These are phyloP conservation scores for Waltiozyma sp. DNA, from an alignment of 1,139 yeast species.

Conservation along the genomic window DNA sequence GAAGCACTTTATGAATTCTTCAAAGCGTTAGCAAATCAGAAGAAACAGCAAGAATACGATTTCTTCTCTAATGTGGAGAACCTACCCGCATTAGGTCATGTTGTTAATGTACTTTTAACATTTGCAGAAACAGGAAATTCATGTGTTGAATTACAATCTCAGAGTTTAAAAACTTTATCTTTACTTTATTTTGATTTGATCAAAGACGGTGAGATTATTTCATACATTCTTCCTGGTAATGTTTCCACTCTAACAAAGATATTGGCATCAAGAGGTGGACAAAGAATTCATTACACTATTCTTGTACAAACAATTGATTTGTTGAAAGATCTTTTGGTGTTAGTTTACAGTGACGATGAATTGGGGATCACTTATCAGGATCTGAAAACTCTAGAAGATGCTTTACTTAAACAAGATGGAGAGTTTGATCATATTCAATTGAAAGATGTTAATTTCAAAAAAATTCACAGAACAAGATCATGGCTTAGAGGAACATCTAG, in stretches of 20 bases:
- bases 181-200: slow-evolving; percentile 24
- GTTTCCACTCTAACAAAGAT: slow-evolving; percentile 39
- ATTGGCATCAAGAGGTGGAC: slow-evolving; percentile 26
- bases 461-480: slow-evolving; percentile 34
- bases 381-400: slow-evolving; percentile 7
- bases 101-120: slow-evolving; percentile 33
- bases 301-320: slow-evolving; percentile 23
- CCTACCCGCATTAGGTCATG: slow-evolving; percentile 36
- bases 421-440: slow-evolving; percentile 14
- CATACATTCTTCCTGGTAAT: slow-evolving; percentile 45
- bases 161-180: slow-evolving; percentile 26
- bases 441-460: slow-evolving; percentile 12
- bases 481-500: slow-evolving; percentile 60
- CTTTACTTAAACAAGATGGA: slow-evolving; percentile 6
- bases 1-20: slow-evolving; percentile 24
- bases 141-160: slow-evolving; percentile 23
- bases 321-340: slow-evolving; percentile 23
- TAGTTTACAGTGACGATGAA: slow-evolving; percentile 32
- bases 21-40: slow-evolving; percentile 21
- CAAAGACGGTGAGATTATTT: slow-evolving; percentile 39
- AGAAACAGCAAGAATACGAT: slow-evolving; percentile 13
- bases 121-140: slow-evolving; percentile 19
- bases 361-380: slow-evolving; percentile 17
- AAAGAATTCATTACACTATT: slow-evolving; percentile 30
- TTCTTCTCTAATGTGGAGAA: slow-evolving; percentile 27